Evolutionary conservation across 805 yeast genomes (phyloP), one percentile per base, ranked within the genome.

Genomic region (Spathaspora sp.): DNA sequence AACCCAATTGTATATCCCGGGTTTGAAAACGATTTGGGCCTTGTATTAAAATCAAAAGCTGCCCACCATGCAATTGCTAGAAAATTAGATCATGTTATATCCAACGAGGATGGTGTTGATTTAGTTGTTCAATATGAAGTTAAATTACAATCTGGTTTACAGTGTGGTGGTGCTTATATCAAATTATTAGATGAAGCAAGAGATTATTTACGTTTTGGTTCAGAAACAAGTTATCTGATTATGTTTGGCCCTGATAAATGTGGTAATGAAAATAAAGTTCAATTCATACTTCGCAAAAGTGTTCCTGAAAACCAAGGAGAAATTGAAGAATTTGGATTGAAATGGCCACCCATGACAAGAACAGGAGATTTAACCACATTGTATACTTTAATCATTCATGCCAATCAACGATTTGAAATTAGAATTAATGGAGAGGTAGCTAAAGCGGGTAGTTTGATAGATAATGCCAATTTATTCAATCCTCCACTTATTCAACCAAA

Each of bases 161-260:
- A 76, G 44, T 92, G 97, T 69, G 96, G 96, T 47, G 97, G 97
- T 50, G 93, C 96, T 1, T 92, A 91, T 69, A 66, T 92, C 57
- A 92, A 92, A 73, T 73, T 92, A 44, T 68, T 92, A 50, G 74
- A 82, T 44, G 52, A 50, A 6, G 64, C 69, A 20, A 73, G 64
- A 1, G 67, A 64, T 50, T 73, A 70, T 35, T 64, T 68, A 40
- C 79, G 80, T 53, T 86, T 90, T 73, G 75, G 73, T 57, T 79
- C 81, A 54, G 82, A 76, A 26, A 78, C 96, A 3, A 88, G 91
- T 1, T 89, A 86, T 70, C 90, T 87, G 67, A 71, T 92, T 56
- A 87, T 92, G 93, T 92, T 92, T 72, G 97, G 97, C 18, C 97
- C 97, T 44, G 97, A 92, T 69, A 82, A 80, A 65, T 92, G 97